Evolutionary conservation across 345 rosid species (phyloP).

Genomic region (Eucalyptus melliodora): DNA sequence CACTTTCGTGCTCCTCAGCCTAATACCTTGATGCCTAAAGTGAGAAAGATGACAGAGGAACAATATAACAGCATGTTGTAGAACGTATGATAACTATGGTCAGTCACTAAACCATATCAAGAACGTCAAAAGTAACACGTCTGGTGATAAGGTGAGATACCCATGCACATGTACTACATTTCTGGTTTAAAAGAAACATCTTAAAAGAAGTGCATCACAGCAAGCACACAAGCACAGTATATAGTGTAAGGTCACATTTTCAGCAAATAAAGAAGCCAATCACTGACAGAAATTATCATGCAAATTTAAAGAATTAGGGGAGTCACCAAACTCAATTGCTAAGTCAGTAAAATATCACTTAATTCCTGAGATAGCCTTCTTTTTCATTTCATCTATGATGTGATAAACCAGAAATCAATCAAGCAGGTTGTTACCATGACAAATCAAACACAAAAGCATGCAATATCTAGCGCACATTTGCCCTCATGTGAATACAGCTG

Average conservation of each 20-base stretch:
- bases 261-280: background rate
- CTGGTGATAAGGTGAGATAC: background rate
- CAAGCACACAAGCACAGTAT: background rate
- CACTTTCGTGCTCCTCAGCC: background rate
- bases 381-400: background rate
- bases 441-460: background rate
- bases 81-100: background rate
- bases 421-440: background rate
- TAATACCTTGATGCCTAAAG: background rate
- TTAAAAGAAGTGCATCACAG: background rate
- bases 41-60: background rate
- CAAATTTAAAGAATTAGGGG: background rate
- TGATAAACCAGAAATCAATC: background rate
- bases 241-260: background rate
- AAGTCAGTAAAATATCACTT: background rate
- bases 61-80: background rate
- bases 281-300: background rate
- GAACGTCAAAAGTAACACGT: background rate
- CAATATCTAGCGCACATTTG: background rate
- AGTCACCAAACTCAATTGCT: background rate
- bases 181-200: background rate
- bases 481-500: background rate
- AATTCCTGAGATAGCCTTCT: background rate
- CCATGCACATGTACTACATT: background rate
- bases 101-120: background rate